phyloP scores from a whole-genome alignment of 192 early-diverging fungal genomes.

The Helicostylum pulchrum region DNA sequence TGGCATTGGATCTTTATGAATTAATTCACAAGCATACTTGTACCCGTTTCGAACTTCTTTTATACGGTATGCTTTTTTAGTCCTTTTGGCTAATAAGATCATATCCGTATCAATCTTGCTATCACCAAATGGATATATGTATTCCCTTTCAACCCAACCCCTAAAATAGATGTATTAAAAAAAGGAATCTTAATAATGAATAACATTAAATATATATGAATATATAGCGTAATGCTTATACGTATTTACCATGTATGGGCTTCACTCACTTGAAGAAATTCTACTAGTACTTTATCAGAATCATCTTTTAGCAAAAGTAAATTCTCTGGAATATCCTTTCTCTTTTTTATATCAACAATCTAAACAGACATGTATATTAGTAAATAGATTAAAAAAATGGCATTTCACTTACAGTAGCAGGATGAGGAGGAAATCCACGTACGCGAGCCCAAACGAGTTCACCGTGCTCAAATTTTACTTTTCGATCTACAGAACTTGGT shows the following conservation, averaged over 20 bases:
- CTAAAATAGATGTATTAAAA: background rate
- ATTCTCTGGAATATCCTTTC: background rate
- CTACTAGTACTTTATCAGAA: constrained; percentile 2
- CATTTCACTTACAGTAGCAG: constrained; percentile 41
- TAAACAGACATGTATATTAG: background rate
- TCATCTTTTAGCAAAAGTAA: background rate
- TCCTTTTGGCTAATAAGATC: constrained; percentile 20
- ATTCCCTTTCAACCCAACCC: constrained; percentile 17
- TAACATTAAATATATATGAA: background rate
- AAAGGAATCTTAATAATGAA: background rate
- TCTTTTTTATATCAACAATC: background rate
- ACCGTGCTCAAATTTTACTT: constrained; percentile 18
- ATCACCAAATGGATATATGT: constrained; percentile 23
- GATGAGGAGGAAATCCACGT: constrained; percentile 51
- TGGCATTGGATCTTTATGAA: background rate
- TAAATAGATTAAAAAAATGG: background rate
- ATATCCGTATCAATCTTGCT: constrained; percentile 18
- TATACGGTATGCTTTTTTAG: constrained; percentile 16
- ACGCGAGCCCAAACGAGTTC: constrained; percentile 54
- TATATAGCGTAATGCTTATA: background rate
- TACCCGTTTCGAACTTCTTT: constrained; percentile 29
- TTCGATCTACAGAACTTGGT: background rate
- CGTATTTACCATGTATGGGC: constrained; percentile 7
- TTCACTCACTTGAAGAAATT: constrained; percentile 3
- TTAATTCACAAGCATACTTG: constrained; percentile 16